Evolutionary conservation across 306 rosid genomes (phyloP).

Genomic region (Dicorynia guianensis): DNA sequence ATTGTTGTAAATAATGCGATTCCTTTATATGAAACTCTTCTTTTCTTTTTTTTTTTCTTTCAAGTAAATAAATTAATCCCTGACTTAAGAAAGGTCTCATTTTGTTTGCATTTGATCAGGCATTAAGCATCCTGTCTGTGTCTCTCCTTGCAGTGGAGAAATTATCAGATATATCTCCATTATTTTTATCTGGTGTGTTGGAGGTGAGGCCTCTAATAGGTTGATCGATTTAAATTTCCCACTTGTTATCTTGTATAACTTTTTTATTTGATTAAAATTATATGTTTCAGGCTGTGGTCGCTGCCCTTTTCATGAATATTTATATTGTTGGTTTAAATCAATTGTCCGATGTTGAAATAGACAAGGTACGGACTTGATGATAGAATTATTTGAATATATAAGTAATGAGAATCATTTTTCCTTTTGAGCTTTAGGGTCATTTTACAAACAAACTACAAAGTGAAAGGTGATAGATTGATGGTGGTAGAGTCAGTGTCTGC

Average conservation of each 20-base stretch:
- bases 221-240: conserved; percentile 16
- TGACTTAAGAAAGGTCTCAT: conserved; percentile 31
- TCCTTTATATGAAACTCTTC: not conserved
- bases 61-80: not conserved
- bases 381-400: not conserved
- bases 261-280: conserved; percentile 11
- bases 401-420: too few species aligned
- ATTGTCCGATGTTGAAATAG: conserved; percentile 88
- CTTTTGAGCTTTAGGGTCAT: too few species aligned
- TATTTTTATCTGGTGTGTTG: conserved; percentile 77
- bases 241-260: not conserved
- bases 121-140: conserved; percentile 91
- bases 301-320: conserved; percentile 94
- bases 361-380: conserved; percentile 68
- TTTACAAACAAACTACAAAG: too few species aligned
- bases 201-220: conserved; percentile 65
- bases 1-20: conserved; percentile 4
- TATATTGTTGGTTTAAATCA: conserved; percentile 95
- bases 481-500: too few species aligned
- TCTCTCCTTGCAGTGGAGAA: conserved; percentile 86
- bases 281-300: conserved; percentile 83
- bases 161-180: conserved; percentile 78
- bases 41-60: not conserved
- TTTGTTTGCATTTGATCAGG: conserved; percentile 57
- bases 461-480: too few species aligned